Evolutionary conservation across 2,329 filamentous ascomycete genomes (phyloP), one percentile per base, ranked within the genome.

Genomic region (Dactylonectria estremocensis): DNA sequence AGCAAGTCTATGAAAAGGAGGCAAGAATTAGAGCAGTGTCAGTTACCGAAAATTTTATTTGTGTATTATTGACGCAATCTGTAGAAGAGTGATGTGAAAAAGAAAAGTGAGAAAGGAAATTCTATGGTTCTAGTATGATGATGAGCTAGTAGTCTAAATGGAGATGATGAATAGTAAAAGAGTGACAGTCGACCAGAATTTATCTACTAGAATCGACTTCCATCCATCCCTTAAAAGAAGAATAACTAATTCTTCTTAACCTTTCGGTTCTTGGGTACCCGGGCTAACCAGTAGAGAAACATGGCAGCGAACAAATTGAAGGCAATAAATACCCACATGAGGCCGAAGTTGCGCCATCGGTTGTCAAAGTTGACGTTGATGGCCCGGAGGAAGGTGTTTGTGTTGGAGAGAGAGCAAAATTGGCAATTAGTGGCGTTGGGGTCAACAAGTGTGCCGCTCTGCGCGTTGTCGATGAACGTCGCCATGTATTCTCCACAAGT

Each of bases 321-420:
- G 56, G 8, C 10, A 18, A 59, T 49, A 22, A 59, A 59, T 3
- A 59, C 56, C 56, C 56, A 59, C 56, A 59, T 59, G 43, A 59
- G 40, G 16, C 56, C 56, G 37, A 59, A 59, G 43, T 59, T 37
- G 22, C 56, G 40, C 56, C 56, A 59, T 20, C 56, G 56, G 31
- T 59, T 59, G 20, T n/a, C 56, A n/a, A 59, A 59, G 22, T 49
- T 49, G 56, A 59, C 18, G 28, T 33, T 59, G 56, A 59, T 20
- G 13, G 10, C 28, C 43, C 9, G 5, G 5, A 59, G 56, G 56
- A 59, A 59, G 16, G 16, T 31, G 28, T 48, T 49, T 18, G 56
- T 59, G 11, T 35, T 16, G 16, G 40, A n/a, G 31, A 59, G 16
- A 20, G 28, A 9, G 28, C 56, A 59, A 18, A 28, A 59, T 16